Evolutionary conservation across 148 eudicot species (phyloP), one percentile per base, ranked within the genome.

Genomic region (Rhododendron kiyosumense): DNA sequence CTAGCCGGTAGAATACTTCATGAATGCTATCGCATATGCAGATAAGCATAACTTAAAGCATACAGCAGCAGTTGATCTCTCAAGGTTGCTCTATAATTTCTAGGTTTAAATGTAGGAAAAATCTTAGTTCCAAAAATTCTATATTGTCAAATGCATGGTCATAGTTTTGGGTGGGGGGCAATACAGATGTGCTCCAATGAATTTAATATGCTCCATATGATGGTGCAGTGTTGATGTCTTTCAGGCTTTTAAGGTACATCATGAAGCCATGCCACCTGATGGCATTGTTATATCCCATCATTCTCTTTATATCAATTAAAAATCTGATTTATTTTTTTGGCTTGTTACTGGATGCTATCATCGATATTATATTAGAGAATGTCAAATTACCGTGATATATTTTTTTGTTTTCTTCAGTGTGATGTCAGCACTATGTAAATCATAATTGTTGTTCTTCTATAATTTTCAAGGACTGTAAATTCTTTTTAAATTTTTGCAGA

Each of bases 401-500:
- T 20, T 8, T 38, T 67, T 51, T 67, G 26, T 67, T 84, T 63
- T 69, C 36, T 69, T 28, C 1, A 4, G 36, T 1, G 20, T 30
- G 18, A 30, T 22, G 28, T 85, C 17, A 24, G 5, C 30, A 36
- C 41, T 52, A 30, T 51, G 46, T 61, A 10, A 59, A 84, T 77
- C 43, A 45, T 38, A 11, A 76, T 59, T 28, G 28, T 14, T 51
- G 22, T 81, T 57, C 52, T 45, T 36, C 22, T 32, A 83, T 41
- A 12, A 49, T 51, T 51, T 74, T 86, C 76, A 65, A 20, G 20
- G 78, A 28, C 79, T 34, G 32, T 67, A 38, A 7, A 34, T 75
- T 34, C 38, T 32, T 83, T 73, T 65, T 12, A 43, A 84, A 12
- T 71, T 82, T 43, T 17, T 94, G 91, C 95, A 97, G 99, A 92